Percentiles rank a stretch among this genome's conserved stretches.
These are phyloP conservation scores for Bifiguratus adelaidae DNA, from an alignment of 192 early-diverging fungal species.

Conservation along the genomic window DNA sequence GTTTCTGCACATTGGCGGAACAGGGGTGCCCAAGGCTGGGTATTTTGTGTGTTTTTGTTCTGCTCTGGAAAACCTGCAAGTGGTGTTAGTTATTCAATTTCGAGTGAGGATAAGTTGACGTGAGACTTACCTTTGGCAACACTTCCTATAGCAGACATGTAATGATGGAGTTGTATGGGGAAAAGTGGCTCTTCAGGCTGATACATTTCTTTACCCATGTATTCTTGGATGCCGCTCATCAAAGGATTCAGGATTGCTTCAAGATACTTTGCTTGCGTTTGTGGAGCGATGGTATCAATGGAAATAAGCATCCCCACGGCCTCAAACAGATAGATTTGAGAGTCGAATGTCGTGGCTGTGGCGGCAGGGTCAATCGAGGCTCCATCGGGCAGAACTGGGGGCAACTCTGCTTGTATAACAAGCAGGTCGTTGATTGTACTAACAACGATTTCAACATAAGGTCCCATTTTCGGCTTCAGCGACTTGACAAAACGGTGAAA, in stretches of 20 bases:
- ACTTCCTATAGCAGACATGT: slow-evolving; percentile 74
- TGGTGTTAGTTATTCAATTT: not conserved
- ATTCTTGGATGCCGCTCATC: slow-evolving; percentile 62
- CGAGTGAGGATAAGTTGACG: no score
- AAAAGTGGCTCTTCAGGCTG: slow-evolving; percentile 56
- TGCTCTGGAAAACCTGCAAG: slow-evolving; percentile 44
- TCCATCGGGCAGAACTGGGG: slow-evolving; percentile 30
- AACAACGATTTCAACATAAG: slow-evolving; percentile 53
- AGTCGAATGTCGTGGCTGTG: slow-evolving; percentile 54
- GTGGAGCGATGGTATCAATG: slow-evolving; percentile 48
- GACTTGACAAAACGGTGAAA: slow-evolving; percentile 76
- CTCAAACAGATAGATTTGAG: slow-evolving; percentile 86
- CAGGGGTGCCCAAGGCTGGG: slow-evolving; percentile 49
- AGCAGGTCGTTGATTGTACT: slow-evolving; percentile 60
- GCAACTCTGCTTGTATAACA: slow-evolving; percentile 51
- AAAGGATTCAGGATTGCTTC: slow-evolving; percentile 71
- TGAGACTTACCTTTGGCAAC: slow-evolving; percentile 66
- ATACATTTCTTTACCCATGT: slow-evolving; percentile 51
- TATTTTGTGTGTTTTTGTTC: slow-evolving; percentile 17
- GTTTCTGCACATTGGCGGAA: slow-evolving; percentile 76
- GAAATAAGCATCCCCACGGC: slow-evolving; percentile 88
- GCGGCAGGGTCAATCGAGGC: slow-evolving; percentile 31
- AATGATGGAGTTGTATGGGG: slow-evolving; percentile 70
- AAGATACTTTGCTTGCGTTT: slow-evolving; percentile 59
- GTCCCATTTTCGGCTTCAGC: slow-evolving; percentile 41